phyloP scores from a whole-genome alignment of 345 rosid species.

The Boechera retrofracta region DNA sequence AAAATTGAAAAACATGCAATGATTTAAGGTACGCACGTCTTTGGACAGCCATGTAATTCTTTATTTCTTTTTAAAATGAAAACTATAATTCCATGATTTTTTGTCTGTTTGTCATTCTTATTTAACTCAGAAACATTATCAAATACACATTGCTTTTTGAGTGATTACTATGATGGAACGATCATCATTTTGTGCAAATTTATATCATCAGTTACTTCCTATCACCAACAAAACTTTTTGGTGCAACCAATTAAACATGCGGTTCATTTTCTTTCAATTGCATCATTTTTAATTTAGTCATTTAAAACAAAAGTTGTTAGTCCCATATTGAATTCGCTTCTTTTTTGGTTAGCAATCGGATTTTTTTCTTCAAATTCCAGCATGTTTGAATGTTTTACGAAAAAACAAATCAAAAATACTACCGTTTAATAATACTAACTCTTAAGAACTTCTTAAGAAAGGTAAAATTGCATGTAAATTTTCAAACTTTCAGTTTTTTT shows the following conservation, averaged over 20 bases:
- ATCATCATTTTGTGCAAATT: conserved; percentile 19
- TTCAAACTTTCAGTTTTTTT: too few relatives aligned
- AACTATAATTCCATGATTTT: background rate
- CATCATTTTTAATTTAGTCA: background rate
- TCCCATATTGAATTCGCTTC: background rate
- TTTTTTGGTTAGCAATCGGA: too few relatives aligned
- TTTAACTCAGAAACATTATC: background rate
- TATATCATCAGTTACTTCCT: background rate
- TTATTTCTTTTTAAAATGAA: background rate
- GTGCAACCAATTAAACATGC: conserved; percentile 19
- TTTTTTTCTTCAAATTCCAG: too few relatives aligned
- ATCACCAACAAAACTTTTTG: conserved; percentile 10
- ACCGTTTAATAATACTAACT: too few relatives aligned
- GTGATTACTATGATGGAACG: conserved; percentile 5
- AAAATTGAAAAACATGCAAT: conserved; percentile 29
- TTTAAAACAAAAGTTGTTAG: background rate
- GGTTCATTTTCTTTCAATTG: conserved; percentile 12
- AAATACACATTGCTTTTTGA: background rate
- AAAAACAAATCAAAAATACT: too few relatives aligned
- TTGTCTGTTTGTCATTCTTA: background rate
- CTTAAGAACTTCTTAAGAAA: too few relatives aligned
- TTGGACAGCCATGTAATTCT: background rate
- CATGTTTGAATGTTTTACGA: too few relatives aligned
- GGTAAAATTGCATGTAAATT: too few relatives aligned
- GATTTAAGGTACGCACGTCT: conserved; percentile 33